Conservation (phyloP, 2,329 filamentous ascomycete species). For the Beauveria asiatica region DNA sequence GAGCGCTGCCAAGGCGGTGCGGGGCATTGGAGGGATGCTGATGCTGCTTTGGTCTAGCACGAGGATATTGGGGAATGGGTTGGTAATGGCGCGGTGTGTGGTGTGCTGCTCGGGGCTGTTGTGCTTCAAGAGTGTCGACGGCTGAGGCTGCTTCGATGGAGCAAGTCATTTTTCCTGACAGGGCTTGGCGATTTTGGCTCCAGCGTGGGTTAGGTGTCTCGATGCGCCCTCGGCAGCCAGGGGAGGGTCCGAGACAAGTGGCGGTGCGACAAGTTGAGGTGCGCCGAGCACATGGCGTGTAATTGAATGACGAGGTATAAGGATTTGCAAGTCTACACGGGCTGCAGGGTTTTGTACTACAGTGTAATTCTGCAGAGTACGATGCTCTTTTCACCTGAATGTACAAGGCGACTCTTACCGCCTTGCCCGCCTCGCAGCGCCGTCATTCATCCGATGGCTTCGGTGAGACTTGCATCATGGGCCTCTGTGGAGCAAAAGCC, state of each 20-base stretch:
- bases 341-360: not conserved
- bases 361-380: not conserved
- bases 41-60: not conserved
- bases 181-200: slow-evolving; percentile 3
- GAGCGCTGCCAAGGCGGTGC: not conserved
- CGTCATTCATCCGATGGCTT: slow-evolving; percentile 8
- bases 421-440: no score
- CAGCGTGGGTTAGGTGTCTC: slow-evolving; percentile 4
- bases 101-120: not conserved
- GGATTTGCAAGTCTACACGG: no score
- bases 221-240: not conserved
- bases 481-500: not conserved
- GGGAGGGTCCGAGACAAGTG: slow-evolving; percentile 6
- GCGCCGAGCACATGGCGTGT: no score
- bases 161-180: not conserved
- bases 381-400: not conserved
- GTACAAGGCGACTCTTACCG: not conserved
- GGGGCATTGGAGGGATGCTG: not conserved
- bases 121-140: not conserved
- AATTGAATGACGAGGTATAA: not conserved
- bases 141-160: not conserved
- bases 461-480: not conserved
- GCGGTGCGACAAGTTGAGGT: not conserved
- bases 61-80: not conserved
- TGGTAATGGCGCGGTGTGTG: not conserved